Evolutionary conservation across 495 filamentous ascomycete genomes (phyloP).

Genomic region (Aspergillus egyptiacus): DNA sequence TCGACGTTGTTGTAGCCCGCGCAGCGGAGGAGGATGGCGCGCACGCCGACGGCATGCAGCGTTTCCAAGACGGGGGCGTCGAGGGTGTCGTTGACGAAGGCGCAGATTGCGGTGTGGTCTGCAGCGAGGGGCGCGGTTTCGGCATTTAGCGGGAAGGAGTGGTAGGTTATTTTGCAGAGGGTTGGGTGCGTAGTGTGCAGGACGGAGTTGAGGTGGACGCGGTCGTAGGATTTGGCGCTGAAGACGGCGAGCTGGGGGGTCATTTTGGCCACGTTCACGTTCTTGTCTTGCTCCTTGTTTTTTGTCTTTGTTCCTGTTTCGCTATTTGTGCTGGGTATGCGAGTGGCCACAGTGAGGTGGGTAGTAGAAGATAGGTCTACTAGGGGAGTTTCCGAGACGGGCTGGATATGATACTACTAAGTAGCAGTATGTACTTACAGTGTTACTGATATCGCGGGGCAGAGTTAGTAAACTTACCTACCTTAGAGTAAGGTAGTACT

Average conservation of each 20-base stretch:
- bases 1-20: constrained; percentile 69
- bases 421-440: too few species aligned
- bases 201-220: constrained; percentile 39
- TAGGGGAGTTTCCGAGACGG: neutral
- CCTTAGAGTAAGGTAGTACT: too few species aligned
- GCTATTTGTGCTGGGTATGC: too few species aligned
- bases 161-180: constrained; percentile 42
- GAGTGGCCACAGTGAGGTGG: too few species aligned
- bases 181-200: constrained; percentile 17
- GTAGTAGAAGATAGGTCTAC: neutral
- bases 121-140: constrained; percentile 52
- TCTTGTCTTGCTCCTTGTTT: neutral
- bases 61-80: constrained; percentile 44
- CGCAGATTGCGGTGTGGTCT: constrained; percentile 55
- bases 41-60: constrained; percentile 44
- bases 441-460: neutral
- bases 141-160: constrained; percentile 49
- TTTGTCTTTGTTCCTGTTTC: too few species aligned
- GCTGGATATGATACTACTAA: neutral
- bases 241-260: constrained; percentile 50
- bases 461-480: neutral
- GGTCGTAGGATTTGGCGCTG: constrained; percentile 58
- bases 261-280: constrained; percentile 31
- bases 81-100: constrained; percentile 65
- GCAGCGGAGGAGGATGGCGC: constrained; percentile 59